These are phyloP conservation scores for Ogataea polymorpha DNA, from an alignment of 805 yeast species.

Conservation along the genomic window DNA sequence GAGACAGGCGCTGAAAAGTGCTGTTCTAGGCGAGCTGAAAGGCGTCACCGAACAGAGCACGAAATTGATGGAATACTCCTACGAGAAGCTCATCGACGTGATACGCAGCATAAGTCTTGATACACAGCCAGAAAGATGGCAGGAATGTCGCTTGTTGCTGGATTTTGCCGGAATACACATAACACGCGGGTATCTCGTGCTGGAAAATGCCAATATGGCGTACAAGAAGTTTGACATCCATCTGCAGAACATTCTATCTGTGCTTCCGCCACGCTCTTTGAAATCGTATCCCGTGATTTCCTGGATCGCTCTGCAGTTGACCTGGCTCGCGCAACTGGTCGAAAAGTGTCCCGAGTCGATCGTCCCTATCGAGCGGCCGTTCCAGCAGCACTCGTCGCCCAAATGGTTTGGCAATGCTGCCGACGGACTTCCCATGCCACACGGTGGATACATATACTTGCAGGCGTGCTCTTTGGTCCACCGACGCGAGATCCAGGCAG, in stretches of 20 bases:
- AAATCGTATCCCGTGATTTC: slow-evolving; percentile 31
- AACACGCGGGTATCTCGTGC: slow-evolving; percentile 54
- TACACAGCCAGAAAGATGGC: slow-evolving; percentile 34
- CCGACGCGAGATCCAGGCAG: slow-evolving; percentile 24
- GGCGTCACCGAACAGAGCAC: slow-evolving; percentile 45
- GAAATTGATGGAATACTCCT: slow-evolving; percentile 50
- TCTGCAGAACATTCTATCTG: slow-evolving; percentile 45
- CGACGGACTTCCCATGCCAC: slow-evolving; percentile 36
- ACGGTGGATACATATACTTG: slow-evolving; percentile 41
- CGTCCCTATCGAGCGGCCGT: slow-evolving; percentile 36
- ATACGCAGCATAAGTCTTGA: slow-evolving; percentile 29
- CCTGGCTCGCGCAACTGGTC: slow-evolving; percentile 61
- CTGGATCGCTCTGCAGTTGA: slow-evolving; percentile 66
- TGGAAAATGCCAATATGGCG: slow-evolving; percentile 57
- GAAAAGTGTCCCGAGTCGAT: slow-evolving; percentile 42
- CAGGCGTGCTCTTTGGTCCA: slow-evolving; percentile 36
- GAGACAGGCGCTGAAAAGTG: slow-evolving; percentile 50
- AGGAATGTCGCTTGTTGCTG: slow-evolving; percentile 45
- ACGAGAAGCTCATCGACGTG: slow-evolving; percentile 45
- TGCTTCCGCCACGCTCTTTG: slow-evolving; percentile 32
- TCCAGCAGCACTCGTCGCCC: slow-evolving; percentile 31
- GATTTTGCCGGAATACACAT: slow-evolving; percentile 65
- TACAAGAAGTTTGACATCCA: slow-evolving; percentile 65
- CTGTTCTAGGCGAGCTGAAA: slow-evolving; percentile 47
- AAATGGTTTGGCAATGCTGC: slow-evolving; percentile 21